phyloP scores from a whole-genome alignment of 73 alveolate genomes.

The Effrenium voratum region DNA sequence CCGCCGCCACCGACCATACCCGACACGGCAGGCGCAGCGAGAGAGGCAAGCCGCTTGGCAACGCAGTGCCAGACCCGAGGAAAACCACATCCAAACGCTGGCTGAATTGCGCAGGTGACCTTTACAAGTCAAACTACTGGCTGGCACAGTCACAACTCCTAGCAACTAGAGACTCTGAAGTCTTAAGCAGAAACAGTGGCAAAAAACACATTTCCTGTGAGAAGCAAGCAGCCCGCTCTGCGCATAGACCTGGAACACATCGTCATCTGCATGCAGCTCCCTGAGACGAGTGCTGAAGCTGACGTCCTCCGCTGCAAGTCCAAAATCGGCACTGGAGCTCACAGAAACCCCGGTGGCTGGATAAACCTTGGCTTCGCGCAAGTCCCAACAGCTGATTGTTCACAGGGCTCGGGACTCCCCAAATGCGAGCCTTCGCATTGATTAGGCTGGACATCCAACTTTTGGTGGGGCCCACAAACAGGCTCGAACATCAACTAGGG shows the following conservation, averaged over 20 bases:
- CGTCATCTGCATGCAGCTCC: not conserved
- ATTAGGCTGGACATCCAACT: no score
- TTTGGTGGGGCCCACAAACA: no score
- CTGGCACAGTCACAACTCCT: no score
- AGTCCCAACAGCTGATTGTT: no score
- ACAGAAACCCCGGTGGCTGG: slow-evolving; percentile 1
- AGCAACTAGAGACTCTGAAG: no score
- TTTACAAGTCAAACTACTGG: not conserved
- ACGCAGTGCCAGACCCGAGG: not conserved
- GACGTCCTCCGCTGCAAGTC: not conserved
- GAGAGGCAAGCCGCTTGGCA: not conserved
- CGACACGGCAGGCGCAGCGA: not conserved
- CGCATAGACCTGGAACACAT: not conserved
- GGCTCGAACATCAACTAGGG: no score
- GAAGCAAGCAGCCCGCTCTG: no score
- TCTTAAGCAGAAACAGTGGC: no score
- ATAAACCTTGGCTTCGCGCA: no score
- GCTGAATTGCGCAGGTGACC: not conserved
- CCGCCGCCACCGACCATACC: not conserved
- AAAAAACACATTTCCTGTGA: no score
- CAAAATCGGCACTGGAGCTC: not conserved
- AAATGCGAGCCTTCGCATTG: no score
- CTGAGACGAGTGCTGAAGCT: not conserved
- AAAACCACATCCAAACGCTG: slow-evolving; percentile 1
- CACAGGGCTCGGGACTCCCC: no score